Evolutionary conservation across 1,284 basidiomycete species (phyloP), one percentile per base, ranked within the genome.

Genomic region (Sporisorium reilianum): DNA sequence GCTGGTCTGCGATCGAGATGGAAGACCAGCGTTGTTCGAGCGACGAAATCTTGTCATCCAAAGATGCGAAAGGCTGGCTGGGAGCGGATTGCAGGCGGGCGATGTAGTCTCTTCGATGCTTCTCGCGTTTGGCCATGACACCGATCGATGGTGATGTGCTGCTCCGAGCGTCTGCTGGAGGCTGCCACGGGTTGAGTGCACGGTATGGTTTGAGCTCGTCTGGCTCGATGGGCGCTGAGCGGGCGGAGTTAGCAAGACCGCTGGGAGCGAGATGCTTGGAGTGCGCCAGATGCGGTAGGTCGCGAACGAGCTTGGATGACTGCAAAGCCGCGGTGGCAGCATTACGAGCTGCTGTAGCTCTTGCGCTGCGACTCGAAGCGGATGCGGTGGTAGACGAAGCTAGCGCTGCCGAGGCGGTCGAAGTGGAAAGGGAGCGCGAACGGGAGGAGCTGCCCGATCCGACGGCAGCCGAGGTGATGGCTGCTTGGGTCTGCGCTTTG

Each of bases 21-120:
- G 88, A 90, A 28, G 87, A 88, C 93, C 93, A 95, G 54, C 93
- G 86, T 83, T 92, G 91, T 69, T 93, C 91, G 44, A 96, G 81
- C 42, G 87, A 88, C 7, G 92, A 90, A 7, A 94, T 89, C 64
- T 91, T 70, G 48, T 55, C 55, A 32, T 76, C 74, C 6, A 65
- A 45, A 6, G 71, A 62, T 18, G 55, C 50, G 51, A 48, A 60
- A 25, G 71, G 71, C 26, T 64, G 61, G 18, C 52, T 55, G 14
- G 53, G 42, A 53, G 36, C 28, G 2, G 34, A 36, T 20, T 64
- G 55, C 14, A 65, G 12, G 36, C 52, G 57, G 7, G 63, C 52
- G 3, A 76, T 11, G 36, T 68, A 89, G 55, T 92, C 91, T 3
- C 91, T 88, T 80, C 93, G 91, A 12, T 86, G 87, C 51, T 92